These are phyloP conservation scores for Ceratocystiopsis minuta DNA, from an alignment of 2,329 filamentous ascomycete species.

Conservation along the genomic window DNA sequence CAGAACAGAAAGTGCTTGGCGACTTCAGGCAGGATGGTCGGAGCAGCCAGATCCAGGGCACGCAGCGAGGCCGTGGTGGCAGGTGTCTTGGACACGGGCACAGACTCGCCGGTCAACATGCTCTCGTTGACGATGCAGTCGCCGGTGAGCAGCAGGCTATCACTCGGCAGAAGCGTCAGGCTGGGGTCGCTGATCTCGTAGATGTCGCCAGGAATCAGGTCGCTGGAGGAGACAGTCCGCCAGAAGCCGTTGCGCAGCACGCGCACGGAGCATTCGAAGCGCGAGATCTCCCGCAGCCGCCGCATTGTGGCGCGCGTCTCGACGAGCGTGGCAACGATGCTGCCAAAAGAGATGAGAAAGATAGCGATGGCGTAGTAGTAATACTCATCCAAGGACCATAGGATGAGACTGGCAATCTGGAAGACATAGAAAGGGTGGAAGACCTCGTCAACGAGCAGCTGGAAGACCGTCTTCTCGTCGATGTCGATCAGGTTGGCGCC, in stretches of 20 bases:
- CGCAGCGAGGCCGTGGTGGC: constrained; percentile 65
- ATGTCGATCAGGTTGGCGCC: constrained; percentile 85
- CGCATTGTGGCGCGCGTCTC: constrained; percentile 90
- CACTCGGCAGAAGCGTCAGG: constrained; percentile 72
- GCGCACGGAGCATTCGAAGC: constrained; percentile 87
- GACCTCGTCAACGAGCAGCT: constrained; percentile 80
- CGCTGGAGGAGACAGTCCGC: constrained; percentile 70
- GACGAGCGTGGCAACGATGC: constrained; percentile 72
- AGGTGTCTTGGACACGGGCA: constrained; percentile 85
- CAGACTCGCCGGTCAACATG: constrained; percentile 95
- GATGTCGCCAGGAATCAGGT: constrained; percentile 86
- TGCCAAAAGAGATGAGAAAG: constrained; percentile 83
- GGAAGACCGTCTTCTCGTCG: constrained; percentile 66
- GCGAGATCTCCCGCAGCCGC: constrained; percentile 75
- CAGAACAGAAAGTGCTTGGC: constrained; percentile 85
- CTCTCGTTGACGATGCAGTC: constrained; percentile 99
- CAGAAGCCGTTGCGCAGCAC: constrained; percentile 92
- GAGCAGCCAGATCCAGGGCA: constrained; percentile 58
- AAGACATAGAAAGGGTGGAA: constrained; percentile 98
- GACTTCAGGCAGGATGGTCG: constrained; percentile 65
- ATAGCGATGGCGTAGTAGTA: constrained; percentile 97
- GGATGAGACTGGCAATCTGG: constrained; percentile 78
- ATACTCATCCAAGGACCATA: constrained; percentile 93
- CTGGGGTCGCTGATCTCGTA: constrained; percentile 94
- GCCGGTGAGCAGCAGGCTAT: constrained; percentile 76